Conservation (phyloP, 192 early-diverging fungal species). For the Coemansia umbellata region DNA sequence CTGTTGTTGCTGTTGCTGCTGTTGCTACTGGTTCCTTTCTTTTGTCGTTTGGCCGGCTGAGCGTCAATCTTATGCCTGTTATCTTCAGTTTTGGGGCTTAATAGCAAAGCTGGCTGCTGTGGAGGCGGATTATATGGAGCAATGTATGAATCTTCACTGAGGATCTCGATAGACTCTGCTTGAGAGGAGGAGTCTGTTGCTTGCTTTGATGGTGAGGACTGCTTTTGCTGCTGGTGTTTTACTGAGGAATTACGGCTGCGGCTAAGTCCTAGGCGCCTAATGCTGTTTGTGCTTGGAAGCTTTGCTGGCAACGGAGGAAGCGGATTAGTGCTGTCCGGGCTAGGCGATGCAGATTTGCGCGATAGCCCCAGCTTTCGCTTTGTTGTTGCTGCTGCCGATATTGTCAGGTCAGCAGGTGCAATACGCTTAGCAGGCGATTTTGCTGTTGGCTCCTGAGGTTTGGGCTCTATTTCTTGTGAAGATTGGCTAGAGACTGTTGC, state of each 20-base stretch:
- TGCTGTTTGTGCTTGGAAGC: constrained; percentile 8
- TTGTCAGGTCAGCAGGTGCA: background rate
- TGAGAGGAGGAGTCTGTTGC: constrained; percentile 13
- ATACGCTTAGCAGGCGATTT: background rate
- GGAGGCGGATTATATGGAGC: background rate
- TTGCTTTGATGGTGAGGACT: background rate
- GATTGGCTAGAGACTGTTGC: background rate
- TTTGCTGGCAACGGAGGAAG: constrained; percentile 18
- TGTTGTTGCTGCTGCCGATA: background rate
- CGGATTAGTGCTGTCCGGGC: background rate
- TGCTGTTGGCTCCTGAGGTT: background rate
- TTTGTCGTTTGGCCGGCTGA: background rate
- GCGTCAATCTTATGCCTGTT: background rate
- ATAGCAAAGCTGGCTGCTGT: background rate
- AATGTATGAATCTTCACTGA: constrained; percentile 19
- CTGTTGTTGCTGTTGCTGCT: background rate
- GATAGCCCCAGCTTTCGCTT: constrained; percentile 14
- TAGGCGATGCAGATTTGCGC: constrained; percentile 19
- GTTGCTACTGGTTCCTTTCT: no score
- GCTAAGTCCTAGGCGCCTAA: constrained; percentile 35
- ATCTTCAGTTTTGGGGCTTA: background rate
- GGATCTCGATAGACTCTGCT: constrained; percentile 32
- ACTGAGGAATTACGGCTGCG: constrained; percentile 20
- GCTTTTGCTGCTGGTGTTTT: background rate
- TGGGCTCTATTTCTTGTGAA: background rate